Conservation (phyloP, 768 basidiomycete genomes). For the Pisolithus orientalis region DNA sequence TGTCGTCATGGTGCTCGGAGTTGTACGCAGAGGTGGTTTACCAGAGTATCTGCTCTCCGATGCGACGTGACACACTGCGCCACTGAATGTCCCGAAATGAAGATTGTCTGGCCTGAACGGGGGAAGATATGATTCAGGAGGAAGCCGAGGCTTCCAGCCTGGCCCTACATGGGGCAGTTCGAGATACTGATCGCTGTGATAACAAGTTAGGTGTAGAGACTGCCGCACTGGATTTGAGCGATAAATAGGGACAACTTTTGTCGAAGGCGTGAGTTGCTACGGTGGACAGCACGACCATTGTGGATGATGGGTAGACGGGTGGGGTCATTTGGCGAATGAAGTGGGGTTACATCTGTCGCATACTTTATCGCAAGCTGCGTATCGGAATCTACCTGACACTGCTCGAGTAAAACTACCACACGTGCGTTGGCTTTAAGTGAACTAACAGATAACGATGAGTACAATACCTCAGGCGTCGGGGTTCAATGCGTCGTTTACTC, state of each 20-base stretch:
- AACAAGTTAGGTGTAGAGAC: conserved; percentile 60
- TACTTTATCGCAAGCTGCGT: no score
- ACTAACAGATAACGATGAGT: no score
- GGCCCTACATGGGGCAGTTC: conserved; percentile 27
- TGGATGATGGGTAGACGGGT: no score
- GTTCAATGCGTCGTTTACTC: no score
- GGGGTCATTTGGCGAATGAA: no score
- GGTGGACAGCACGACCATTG: no score
- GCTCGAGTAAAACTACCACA: no score
- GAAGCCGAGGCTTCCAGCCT: conserved; percentile 43
- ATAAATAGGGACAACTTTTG: conserved; percentile 32
- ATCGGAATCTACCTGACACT: no score
- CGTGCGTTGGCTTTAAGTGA: no score
- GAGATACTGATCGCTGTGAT: conserved; percentile 33
- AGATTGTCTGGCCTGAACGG: conserved; percentile 53
- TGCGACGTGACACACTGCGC: conserved; percentile 25
- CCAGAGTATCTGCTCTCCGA: conserved; percentile 21
- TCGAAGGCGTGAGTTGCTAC: no score
- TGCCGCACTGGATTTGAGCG: conserved; percentile 36
- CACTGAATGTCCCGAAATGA: conserved; percentile 34
- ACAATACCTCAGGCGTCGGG: no score
- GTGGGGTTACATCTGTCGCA: no score
- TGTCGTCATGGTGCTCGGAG: conserved; percentile 10
- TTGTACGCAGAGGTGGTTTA: conserved; percentile 45
- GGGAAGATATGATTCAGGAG: conserved; percentile 42